Percentiles rank a stretch among this genome's conserved stretches.
Evolutionary conservation across 2,329 filamentous ascomycete species (phyloP).

Genomic region (Dactylellina haptotyla): DNA sequence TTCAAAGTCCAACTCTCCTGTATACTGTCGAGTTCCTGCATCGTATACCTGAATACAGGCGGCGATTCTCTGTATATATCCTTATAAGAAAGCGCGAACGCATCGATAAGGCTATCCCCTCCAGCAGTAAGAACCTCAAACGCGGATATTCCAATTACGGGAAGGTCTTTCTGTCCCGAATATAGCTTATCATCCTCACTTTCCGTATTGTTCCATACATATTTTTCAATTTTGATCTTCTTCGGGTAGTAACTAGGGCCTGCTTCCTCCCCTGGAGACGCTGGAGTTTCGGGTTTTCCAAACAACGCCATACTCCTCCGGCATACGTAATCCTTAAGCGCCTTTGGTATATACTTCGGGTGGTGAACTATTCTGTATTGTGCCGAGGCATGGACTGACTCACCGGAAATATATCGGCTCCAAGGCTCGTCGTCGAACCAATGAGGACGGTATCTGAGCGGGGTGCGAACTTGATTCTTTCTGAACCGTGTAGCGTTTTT

Average conservation of each 20-base stretch:
- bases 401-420: constrained; percentile 22
- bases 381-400: constrained; percentile 34
- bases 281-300: not conserved
- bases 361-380: constrained; percentile 23
- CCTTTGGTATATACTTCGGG: constrained; percentile 31
- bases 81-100: constrained; percentile 24
- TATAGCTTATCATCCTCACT: too few species aligned
- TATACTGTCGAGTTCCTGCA: constrained; percentile 13
- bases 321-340: constrained; percentile 20
- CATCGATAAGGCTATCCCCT: constrained; percentile 21
- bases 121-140: constrained; percentile 37
- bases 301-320: constrained; percentile 8
- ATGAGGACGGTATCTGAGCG: constrained; percentile 44
- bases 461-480: constrained; percentile 33
- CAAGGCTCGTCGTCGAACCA: constrained; percentile 45
- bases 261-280: not conserved
- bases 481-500: not conserved
- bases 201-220: too few species aligned
- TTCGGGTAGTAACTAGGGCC: not conserved
- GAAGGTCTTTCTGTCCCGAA: constrained; percentile 2
- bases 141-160: constrained; percentile 16
- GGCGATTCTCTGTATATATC: constrained; percentile 43
- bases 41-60: constrained; percentile 26
- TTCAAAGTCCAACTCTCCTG: constrained; percentile 35
- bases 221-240: constrained; percentile 9